Evolutionary conservation across 2,329 filamentous ascomycete species (phyloP), one percentile per base, ranked within the genome.

Genomic region (Curvularia lunata): DNA sequence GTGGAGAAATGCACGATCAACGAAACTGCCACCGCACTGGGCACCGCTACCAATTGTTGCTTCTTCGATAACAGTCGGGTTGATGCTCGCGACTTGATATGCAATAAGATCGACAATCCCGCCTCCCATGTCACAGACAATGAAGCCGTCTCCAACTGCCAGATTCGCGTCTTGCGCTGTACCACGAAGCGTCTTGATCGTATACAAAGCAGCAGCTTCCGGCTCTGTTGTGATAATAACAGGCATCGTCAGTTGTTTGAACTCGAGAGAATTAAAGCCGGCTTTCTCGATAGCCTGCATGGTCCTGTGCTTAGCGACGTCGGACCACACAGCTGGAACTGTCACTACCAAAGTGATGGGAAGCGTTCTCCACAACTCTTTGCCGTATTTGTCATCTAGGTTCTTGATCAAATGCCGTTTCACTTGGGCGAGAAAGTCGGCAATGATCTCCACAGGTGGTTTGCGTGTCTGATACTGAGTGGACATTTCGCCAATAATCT

Each of bases 81-180:
- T 5, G 2, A 67, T 21, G 0, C 42, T 30, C 0, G 54, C 12
- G 6, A 74, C 52, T 0, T 48, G 18, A 32, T 75, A 74, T 0
- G 72, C 64, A 9, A 73, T 68, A 16, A 47, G 43, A 8, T 32
- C 43, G 19, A 47, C 67, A 0, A 68, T 74, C 0, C 72, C 72
- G 0, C 72, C 71, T 0, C 71, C 71, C 64, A 72, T 69, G 13
- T 74, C 72, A 23, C 70, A 74, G 0, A 74, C 40, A 0, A 70
- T 58, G 52, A 74, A 74, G 0, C 65, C 64, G 23, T 73, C 66
- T 4, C 54, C 61, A 0, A 66, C 16, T 0, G 23, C 30, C 1
- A 74, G 56, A 2, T 66, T 34, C 0, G 48, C 12, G 10, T 68
- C 58, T 8, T 70, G 65, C 2, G 48, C 49, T 6, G 34, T 60